phyloP scores from a whole-genome alignment of 495 filamentous ascomycete genomes.

The Daldinia bambusicola region DNA sequence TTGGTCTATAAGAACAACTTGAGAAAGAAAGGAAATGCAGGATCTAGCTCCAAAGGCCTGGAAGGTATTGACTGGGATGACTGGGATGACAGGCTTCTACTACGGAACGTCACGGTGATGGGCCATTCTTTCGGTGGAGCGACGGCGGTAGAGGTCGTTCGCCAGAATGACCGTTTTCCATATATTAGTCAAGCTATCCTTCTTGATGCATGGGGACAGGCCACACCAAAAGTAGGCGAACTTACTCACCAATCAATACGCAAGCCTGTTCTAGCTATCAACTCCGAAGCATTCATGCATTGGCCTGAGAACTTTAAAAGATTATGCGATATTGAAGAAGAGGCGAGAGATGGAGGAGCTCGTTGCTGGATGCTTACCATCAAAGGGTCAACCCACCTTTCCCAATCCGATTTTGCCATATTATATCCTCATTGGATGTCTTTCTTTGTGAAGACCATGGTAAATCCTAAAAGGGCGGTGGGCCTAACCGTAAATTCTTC shows the following conservation, averaged over 20 bases:
- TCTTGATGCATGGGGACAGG: slow-evolving; percentile 67
- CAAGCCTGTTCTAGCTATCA: slow-evolving; percentile 65
- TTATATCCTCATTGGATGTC: slow-evolving; percentile 66
- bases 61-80: slow-evolving; percentile 54
- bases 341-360: slow-evolving; percentile 59
- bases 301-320: slow-evolving; percentile 67
- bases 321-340: slow-evolving; percentile 60
- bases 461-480: slow-evolving; percentile 65
- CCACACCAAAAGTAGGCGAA: slow-evolving; percentile 48
- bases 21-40: slow-evolving; percentile 61
- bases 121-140: slow-evolving; percentile 76
- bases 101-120: slow-evolving; percentile 67
- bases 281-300: slow-evolving; percentile 70
- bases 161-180: slow-evolving; percentile 58
- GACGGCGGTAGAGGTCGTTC: slow-evolving; percentile 68
- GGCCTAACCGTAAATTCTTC: slow-evolving; percentile 66
- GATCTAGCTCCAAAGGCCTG: slow-evolving; percentile 58
- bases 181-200: slow-evolving; percentile 67
- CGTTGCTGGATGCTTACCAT: slow-evolving; percentile 68
- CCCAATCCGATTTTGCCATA: slow-evolving; percentile 68
- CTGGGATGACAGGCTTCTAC: slow-evolving; percentile 53
- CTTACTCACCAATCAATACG: slow-evolving; percentile 54
- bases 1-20: slow-evolving; percentile 58
- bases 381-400: slow-evolving; percentile 67
- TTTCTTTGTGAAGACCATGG: slow-evolving; percentile 65